Evolutionary conservation across 208 protist genomes (phyloP).

Genomic region (Leptomonas pyrrhocoris): DNA sequence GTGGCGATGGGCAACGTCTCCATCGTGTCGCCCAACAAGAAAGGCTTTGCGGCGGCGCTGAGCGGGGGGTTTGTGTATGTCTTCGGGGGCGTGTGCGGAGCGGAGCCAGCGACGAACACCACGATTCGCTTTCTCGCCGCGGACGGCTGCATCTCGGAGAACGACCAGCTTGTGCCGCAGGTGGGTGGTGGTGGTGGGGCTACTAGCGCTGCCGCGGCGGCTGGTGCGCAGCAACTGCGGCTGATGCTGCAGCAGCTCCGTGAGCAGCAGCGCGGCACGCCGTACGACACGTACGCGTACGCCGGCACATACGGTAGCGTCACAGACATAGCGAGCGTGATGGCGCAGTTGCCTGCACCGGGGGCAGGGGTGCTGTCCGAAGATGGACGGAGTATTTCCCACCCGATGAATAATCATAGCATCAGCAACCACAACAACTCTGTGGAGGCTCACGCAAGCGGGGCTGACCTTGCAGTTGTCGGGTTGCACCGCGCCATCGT

Average conservation of each 20-base stretch:
- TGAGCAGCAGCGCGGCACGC: conserved; percentile 28
- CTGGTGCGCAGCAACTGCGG: conserved; percentile 31
- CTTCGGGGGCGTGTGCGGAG: conserved; percentile 73
- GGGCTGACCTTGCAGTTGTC: conserved; percentile 24
- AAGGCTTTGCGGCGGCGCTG: conserved; percentile 76
- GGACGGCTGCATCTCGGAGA: conserved; percentile 68
- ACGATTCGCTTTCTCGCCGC: conserved; percentile 83
- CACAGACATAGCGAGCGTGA: conserved; percentile 2
- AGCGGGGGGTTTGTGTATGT: conserved; percentile 83
- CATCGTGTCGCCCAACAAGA: conserved; percentile 63
- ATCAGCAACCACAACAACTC: background rate
- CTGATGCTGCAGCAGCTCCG: conserved; percentile 42
- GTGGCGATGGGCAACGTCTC: conserved; percentile 81
- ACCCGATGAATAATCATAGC: background rate
- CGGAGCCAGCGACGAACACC: conserved; percentile 71
- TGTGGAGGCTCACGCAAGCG: conserved; percentile 5
- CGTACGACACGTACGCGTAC: conserved; percentile 47
- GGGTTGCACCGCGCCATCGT: conserved; percentile 72
- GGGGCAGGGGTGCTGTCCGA: conserved; percentile 1
- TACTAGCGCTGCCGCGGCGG: conserved; percentile 32
- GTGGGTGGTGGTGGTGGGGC: conserved; percentile 32
- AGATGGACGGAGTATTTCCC: background rate
- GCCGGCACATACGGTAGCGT: conserved; percentile 46
- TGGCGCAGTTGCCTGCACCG: conserved; percentile 22
- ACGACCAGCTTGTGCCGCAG: conserved; percentile 24